These are phyloP conservation scores for Aureobasidium zeae DNA, from an alignment of 2,329 filamentous ascomycete genomes.

Conservation along the genomic window DNA sequence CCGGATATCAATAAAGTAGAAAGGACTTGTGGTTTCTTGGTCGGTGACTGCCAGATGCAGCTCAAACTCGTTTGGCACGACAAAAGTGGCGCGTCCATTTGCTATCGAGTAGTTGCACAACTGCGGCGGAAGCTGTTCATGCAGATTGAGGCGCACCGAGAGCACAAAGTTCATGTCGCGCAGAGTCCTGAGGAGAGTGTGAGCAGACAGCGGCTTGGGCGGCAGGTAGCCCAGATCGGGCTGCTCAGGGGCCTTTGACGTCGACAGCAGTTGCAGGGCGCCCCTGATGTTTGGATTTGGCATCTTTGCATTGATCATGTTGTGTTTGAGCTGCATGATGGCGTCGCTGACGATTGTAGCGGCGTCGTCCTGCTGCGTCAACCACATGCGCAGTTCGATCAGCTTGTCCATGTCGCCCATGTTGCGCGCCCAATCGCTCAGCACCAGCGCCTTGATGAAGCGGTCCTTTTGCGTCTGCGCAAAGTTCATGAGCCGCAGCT, in stretches of 20 bases:
- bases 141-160: conserved; percentile 70
- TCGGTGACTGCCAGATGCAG: conserved; percentile 85
- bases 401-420: conserved; percentile 72
- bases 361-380: conserved; percentile 40
- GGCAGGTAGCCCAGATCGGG: conserved; percentile 74
- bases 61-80: conserved; percentile 75
- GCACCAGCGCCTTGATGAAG: conserved; percentile 87
- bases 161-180: conserved; percentile 76
- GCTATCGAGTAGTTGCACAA: conserved; percentile 70
- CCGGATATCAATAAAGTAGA: conserved; percentile 89
- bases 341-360: conserved; percentile 21
- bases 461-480: conserved; percentile 70
- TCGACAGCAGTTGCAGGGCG: conserved; percentile 74
- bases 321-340: conserved; percentile 54
- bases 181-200: conserved; percentile 64
- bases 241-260: conserved; percentile 67
- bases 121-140: conserved; percentile 71
- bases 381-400: conserved; percentile 74
- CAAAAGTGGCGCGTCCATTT: conserved; percentile 85
- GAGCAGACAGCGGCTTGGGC: conserved; percentile 58
- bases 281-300: conserved; percentile 87
- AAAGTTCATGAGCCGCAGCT: conserved; percentile 64
- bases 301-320: conserved; percentile 62
- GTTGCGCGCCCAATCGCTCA: conserved; percentile 81
- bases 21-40: conserved; percentile 72